A percentile compares a stretch with the other conserved stretches of the same genome.
Evolutionary conservation across 108 stramenopile species (phyloP).

Genomic region (Stephanodiscus minutulus): DNA sequence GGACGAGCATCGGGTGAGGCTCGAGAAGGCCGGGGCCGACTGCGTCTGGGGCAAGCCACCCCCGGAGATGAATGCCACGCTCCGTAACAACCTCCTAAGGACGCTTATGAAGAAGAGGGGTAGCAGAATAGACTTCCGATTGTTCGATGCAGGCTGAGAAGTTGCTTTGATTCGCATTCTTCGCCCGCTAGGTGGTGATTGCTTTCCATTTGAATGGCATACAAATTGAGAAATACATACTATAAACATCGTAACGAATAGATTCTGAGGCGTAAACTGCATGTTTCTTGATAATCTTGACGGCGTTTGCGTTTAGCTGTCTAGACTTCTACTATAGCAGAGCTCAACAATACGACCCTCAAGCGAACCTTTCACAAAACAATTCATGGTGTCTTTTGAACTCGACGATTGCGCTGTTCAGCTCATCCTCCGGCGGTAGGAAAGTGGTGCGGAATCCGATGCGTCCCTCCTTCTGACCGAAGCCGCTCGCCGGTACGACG

Average conservation of each 20-base stretch:
- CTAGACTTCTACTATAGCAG: too few relatives aligned
- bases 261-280: too few relatives aligned
- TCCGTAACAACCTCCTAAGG: slow-evolving; percentile 53
- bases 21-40: slow-evolving; percentile 60
- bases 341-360: background rate
- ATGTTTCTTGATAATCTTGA: too few relatives aligned
- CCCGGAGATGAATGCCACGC: slow-evolving; percentile 50
- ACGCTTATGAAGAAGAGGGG: slow-evolving; percentile 55
- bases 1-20: slow-evolving; percentile 34
- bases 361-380: slow-evolving; percentile 77
- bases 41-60: slow-evolving; percentile 73
- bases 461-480: slow-evolving; percentile 86
- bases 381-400: slow-evolving; percentile 82
- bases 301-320: background rate
- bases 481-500: slow-evolving; percentile 91
- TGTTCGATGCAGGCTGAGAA: slow-evolving; percentile 10
- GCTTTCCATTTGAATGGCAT: too few relatives aligned
- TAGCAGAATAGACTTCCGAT: background rate
- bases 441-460: slow-evolving; percentile 95
- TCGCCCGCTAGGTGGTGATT: too few relatives aligned
- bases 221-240: too few relatives aligned
- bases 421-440: slow-evolving; percentile 84
- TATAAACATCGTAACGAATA: too few relatives aligned
- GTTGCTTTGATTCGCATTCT: too few relatives aligned
- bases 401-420: slow-evolving; percentile 67